phyloP scores from a whole-genome alignment of 2,329 filamentous ascomycete species.

The Macrophomina tecta region DNA sequence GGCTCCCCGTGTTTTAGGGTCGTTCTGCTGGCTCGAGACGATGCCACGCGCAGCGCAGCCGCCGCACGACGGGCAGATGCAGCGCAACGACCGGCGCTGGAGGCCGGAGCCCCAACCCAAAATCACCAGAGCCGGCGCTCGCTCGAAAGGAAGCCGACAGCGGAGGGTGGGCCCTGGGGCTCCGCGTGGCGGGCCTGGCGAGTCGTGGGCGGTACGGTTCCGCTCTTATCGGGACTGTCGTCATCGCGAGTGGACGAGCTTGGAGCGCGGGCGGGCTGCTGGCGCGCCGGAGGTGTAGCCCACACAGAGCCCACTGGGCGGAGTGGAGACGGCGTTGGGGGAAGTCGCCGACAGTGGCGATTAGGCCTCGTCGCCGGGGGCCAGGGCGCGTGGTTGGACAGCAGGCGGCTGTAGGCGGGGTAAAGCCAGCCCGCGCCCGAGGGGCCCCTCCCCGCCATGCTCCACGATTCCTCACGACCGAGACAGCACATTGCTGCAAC shows the following conservation, averaged over 20 bases:
- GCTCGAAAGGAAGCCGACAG: constrained; percentile 46
- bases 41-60: neutral
- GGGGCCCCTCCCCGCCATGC: constrained; percentile 13
- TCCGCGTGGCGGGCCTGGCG: constrained; percentile 12
- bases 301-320: constrained; percentile 1
- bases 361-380: neutral
- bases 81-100: neutral
- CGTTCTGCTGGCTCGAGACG: neutral
- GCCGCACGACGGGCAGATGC: neutral
- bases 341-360: neutral
- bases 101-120: neutral
- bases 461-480: constrained; percentile 26
- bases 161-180: constrained; percentile 1
- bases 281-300: neutral
- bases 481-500: constrained; percentile 17
- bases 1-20: constrained; percentile 9
- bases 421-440: constrained; percentile 12
- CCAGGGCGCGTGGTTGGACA: neutral
- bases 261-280: constrained; percentile 12
- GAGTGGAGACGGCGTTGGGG: neutral
- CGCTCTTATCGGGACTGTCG: constrained; percentile 19
- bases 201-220: constrained; percentile 24
- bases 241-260: constrained; percentile 1
- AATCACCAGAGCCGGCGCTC: constrained; percentile 33
- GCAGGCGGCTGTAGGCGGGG: constrained; percentile 9